These are phyloP conservation scores for Xylaria sp. DNA, from an alignment of 2,329 filamentous ascomycete genomes.

Conservation along the genomic window DNA sequence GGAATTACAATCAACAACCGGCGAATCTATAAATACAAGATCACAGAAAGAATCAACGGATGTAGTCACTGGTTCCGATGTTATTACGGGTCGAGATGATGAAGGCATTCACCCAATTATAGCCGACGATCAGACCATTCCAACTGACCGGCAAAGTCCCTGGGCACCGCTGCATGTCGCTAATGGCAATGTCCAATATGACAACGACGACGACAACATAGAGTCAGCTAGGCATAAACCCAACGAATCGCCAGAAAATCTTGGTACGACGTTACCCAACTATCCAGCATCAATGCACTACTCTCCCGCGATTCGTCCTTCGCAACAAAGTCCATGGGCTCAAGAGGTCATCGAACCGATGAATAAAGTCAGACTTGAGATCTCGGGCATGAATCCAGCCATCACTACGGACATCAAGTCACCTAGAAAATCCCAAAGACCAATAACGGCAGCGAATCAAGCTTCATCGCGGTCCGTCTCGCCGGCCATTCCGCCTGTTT, in stretches of 20 bases:
- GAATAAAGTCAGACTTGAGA: conserved; percentile 2
- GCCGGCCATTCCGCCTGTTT: neutral
- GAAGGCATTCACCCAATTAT: neutral
- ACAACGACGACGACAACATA: neutral
- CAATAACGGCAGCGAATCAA: conserved; percentile 2
- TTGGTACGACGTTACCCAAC: conserved; percentile 14
- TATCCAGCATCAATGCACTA: conserved; percentile 28
- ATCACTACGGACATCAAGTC: neutral
- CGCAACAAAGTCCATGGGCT: conserved; percentile 50
- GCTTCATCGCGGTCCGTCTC: too few relatives aligned
- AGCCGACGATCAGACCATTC: conserved; percentile 4
- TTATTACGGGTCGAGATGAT: conserved; percentile 7
- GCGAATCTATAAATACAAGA: neutral
- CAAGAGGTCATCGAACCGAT: conserved; percentile 27
- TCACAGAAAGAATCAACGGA: neutral
- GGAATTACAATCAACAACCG: neutral
- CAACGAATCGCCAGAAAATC: conserved; percentile 19
- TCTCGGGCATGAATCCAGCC: neutral
- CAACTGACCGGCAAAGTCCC: conserved; percentile 44
- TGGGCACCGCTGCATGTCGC: conserved; percentile 38
- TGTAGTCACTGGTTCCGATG: neutral
- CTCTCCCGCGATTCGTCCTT: conserved; percentile 38
- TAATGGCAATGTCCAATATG: conserved; percentile 21
- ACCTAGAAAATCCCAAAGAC: neutral
- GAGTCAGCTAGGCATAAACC: conserved; percentile 2